Evolutionary conservation across 2,329 filamentous ascomycete species (phyloP).

Genomic region (Aspergillus pseudoterreus): DNA sequence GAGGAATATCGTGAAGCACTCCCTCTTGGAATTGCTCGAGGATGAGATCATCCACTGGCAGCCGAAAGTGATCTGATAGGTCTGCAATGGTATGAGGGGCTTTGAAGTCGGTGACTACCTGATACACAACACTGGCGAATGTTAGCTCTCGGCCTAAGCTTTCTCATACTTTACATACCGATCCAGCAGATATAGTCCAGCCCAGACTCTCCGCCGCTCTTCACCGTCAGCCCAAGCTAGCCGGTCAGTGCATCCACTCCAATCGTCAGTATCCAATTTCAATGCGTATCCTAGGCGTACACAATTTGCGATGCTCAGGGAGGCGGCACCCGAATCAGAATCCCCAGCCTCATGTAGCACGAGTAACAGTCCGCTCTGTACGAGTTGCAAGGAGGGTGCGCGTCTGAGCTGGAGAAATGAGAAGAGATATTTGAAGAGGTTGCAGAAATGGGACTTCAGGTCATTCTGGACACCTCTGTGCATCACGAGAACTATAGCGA

Average conservation of each 20-base stretch:
- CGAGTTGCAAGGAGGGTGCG: slow-evolving; percentile 1
- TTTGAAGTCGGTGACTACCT: background rate
- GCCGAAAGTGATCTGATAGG: background rate
- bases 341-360: slow-evolving; percentile 1
- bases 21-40: background rate
- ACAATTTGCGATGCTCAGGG: slow-evolving; percentile 3
- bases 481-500: background rate
- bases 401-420: slow-evolving; percentile 1
- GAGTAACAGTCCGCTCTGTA: slow-evolving; percentile 3
- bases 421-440: slow-evolving; percentile 4
- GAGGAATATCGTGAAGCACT: background rate
- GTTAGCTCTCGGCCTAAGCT: background rate
- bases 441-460: background rate
- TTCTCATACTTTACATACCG: slow-evolving; percentile 1
- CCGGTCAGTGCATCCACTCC: background rate
- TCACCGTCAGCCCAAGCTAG: background rate
- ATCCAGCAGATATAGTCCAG: slow-evolving; percentile 8
- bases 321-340: background rate
- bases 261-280: slow-evolving; percentile 1
- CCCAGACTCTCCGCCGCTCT: slow-evolving; percentile 7
- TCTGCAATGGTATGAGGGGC: slow-evolving; percentile 5
- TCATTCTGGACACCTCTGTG: background rate
- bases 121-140: background rate
- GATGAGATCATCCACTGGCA: slow-evolving; percentile 3
- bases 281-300: slow-evolving; percentile 3